Base-by-base conservation (phyloP, 2,329 filamentous ascomycete genomes). In the Trichoderma harzianum region DNA sequence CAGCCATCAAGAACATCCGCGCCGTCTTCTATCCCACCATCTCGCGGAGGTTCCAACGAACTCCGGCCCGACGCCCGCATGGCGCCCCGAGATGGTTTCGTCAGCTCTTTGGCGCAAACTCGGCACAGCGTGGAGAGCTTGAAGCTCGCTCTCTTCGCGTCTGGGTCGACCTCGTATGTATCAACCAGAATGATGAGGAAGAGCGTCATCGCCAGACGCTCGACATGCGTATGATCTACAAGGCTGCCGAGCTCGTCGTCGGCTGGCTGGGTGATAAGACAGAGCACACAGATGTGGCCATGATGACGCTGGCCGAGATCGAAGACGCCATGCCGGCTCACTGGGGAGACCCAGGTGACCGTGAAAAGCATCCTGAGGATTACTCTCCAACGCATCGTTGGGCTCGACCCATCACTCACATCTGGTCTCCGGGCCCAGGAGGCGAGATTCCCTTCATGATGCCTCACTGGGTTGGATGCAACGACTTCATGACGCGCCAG, bases 161-260 rank as follows among this genome's bases (percentile, higher is more conserved):
- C 36, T 76, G 74, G 75, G 68, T 75, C 16, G 75, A 75, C 36
- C 65, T 72, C 3, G 55, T 76, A 4, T 75, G 73, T 55, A 74
- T 76, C 65, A 73, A 76, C 72, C 74, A 76, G 51, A 21, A 30
- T 21, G 70, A 75, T 26, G 30, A 58, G 21, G 24, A 24, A 4
- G 75, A 75, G 61, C 65, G 65, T 10, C 64, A 61, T 5, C 32
- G 57, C 18, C 75, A 76, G 32, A 68, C 75, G 8, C 39, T 62
- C n/a, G 70, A 75, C 34, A 75, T 76, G 75, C 64, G 55, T 34
- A 18, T 61, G 12, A 72, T 76, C 34, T 75, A 75, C 70, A 47
- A 58, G 47, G 12, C 47, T 1, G 73, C 74, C 18, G 60, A 63
- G n/a, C 55, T 72, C 6, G 73, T 74, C 18, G 53, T 72, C 16